phyloP scores from a whole-genome alignment of 2,329 filamentous ascomycete genomes.

The Malbranchea cinnamomea region DNA sequence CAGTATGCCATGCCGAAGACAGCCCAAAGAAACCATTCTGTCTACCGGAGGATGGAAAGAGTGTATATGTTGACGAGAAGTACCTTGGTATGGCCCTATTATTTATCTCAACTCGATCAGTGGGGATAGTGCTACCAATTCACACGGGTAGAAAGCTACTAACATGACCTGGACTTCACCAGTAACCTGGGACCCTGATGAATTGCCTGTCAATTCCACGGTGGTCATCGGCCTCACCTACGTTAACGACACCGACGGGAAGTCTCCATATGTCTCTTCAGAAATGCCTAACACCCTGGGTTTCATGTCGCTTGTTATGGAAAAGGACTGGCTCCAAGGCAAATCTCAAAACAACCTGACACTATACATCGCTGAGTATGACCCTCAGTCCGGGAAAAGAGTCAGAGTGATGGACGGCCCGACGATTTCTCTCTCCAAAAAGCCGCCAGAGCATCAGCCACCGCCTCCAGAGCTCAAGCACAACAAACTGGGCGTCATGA shows the following conservation, averaged over 20 bases:
- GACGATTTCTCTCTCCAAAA: constrained; percentile 20
- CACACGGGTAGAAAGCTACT: background rate
- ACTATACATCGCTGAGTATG: constrained; percentile 20
- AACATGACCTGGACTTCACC: background rate
- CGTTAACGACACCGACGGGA: constrained; percentile 17
- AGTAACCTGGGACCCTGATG: constrained; percentile 24
- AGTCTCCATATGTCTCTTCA: constrained; percentile 24
- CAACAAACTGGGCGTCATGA: constrained; percentile 22
- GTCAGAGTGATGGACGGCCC: constrained; percentile 18
- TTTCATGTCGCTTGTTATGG: constrained; percentile 24
- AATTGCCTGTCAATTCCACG: constrained; percentile 18
- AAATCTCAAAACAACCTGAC: constrained; percentile 24
- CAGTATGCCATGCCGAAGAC: constrained; percentile 7
- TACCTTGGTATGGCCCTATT: constrained; percentile 8
- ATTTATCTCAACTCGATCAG: background rate
- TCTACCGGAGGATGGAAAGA: constrained; percentile 7
- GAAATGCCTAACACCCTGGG: constrained; percentile 23
- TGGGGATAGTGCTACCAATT: constrained; percentile 9
- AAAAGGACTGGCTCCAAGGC: constrained; percentile 26
- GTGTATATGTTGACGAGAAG: constrained; percentile 8
- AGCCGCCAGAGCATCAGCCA: constrained; percentile 20
- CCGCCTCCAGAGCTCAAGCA: constrained; percentile 15
- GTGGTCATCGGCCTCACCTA: constrained; percentile 21
- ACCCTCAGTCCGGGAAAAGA: constrained; percentile 14
- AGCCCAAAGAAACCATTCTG: constrained; percentile 9